Evolutionary conservation across 768 basidiomycete genomes (phyloP).

Genomic region (Exidia glandulosa): DNA sequence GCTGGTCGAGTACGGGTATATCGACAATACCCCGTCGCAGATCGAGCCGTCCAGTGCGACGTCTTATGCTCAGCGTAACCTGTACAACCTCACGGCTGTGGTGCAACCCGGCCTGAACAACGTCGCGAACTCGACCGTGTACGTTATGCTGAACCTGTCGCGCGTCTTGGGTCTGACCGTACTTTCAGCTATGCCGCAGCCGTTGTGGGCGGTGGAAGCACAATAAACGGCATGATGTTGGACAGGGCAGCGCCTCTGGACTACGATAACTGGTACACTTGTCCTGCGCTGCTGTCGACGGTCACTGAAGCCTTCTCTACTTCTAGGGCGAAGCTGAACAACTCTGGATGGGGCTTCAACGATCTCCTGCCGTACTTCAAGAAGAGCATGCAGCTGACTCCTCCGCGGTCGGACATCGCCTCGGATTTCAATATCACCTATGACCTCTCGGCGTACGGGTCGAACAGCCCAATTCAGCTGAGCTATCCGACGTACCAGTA

Average conservation of each 20-base stretch:
- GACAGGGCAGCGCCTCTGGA: neutral
- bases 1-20: neutral
- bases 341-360: constrained; percentile 19
- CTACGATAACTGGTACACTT: constrained; percentile 15
- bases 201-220: neutral
- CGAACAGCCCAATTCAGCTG: neutral
- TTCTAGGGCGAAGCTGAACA: constrained; percentile 12
- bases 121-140: neutral
- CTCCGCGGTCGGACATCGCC: neutral
- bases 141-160: no score
- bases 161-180: no score
- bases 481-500: neutral
- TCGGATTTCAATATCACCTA: neutral
- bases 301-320: no score
- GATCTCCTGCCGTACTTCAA: constrained; percentile 18
- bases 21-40: neutral
- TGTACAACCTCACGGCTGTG: neutral
- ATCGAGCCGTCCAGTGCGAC: neutral
- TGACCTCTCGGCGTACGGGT: neutral
- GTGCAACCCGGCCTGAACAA: neutral
- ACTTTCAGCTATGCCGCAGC: no score
- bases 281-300: no score
- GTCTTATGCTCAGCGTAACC: neutral
- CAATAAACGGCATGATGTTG: neutral
- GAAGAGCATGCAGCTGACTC: constrained; percentile 7